Base-by-base conservation (phyloP, 2,329 filamentous ascomycete genomes). In the Mycosphaerella arachidis region DNA sequence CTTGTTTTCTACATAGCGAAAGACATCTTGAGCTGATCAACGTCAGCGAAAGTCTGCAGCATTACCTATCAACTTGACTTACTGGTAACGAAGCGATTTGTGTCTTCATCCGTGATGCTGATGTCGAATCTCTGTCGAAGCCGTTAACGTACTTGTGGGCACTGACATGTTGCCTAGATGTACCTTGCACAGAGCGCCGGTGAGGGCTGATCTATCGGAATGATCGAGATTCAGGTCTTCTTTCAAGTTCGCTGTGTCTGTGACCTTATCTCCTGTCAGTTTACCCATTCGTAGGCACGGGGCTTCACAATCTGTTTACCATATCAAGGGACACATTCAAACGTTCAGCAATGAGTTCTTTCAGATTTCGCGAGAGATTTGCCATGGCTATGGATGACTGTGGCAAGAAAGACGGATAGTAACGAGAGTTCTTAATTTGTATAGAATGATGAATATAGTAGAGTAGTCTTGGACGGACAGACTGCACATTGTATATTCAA, bases 1-100 rank as follows among this genome's bases (percentile, higher is more conserved):
- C 52, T 54, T 54, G 5, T 29, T 54, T 31, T 54, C 52, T 54
- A 54, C 52, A 27, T 54, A 54, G 35, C 30, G 52, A 43, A 40
- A 54, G 31, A 54, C 18, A 54, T 54, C 52, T 29, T 29, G 8
- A 27, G 52, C 52, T 54, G 33, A 24, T 13, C 43, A 2, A 18
- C 16, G 18, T 54, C 33, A 54, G 24, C 18, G 16, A 46, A 12
- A 46, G 16, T 7, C 16, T 12, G 16, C 43, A 46, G 43, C 8
- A 16, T 12, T 24, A 3, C n/a, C 20, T 8, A 46, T 46, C 16
- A 20, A 37, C 9, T 37, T 35, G 31, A 35, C 31, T 2, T 40
- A 54, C 52, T 54, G 31, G 52, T 54, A 16, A 40, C 20, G 4
- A 54, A 54, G 9, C 27, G 31, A 43, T n/a, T n/a, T 18, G 52